A percentile compares a stretch with the other conserved stretches of the same genome.
Conservation (phyloP, 2,329 filamentous ascomycete species). For the Fusarium sp. region DNA sequence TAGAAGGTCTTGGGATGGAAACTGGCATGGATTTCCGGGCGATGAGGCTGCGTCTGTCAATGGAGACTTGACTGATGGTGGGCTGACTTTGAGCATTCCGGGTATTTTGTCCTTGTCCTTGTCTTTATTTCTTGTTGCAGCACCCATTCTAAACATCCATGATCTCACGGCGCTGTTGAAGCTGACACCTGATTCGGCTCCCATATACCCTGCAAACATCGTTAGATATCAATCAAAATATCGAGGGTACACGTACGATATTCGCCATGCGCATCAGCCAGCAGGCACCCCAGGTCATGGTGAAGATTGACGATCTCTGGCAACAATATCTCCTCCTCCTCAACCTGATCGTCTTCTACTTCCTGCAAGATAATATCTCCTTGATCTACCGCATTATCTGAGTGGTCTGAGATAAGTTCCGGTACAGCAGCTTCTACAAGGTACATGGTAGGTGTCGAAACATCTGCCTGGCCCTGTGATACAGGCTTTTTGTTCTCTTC, state of each 20-base stretch:
- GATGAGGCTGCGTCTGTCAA: fast-evolving
- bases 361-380: fast-evolving
- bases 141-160: not conserved
- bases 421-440: not conserved
- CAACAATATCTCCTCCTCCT: not conserved
- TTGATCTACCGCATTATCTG: not conserved
- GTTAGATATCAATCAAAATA: not conserved
- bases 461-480: fast-evolving
- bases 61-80: not conserved
- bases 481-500: not conserved
- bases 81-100: not conserved
- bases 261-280: not conserved
- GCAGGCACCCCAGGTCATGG: not conserved
- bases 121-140: not conserved
- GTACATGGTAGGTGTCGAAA: not conserved
- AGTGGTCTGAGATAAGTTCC: not conserved
- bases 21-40: fast-evolving
- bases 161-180: not conserved
- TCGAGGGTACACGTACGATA: not conserved
- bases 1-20: fast-evolving
- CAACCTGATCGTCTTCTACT: fast-evolving
- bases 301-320: not conserved
- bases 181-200: not conserved
- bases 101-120: not conserved
- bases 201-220: not conserved